A percentile compares a stretch with the other conserved stretches of the same genome.
Conservation (phyloP, 2,329 filamentous ascomycete species). For the Aspergillus quadricinctus region DNA sequence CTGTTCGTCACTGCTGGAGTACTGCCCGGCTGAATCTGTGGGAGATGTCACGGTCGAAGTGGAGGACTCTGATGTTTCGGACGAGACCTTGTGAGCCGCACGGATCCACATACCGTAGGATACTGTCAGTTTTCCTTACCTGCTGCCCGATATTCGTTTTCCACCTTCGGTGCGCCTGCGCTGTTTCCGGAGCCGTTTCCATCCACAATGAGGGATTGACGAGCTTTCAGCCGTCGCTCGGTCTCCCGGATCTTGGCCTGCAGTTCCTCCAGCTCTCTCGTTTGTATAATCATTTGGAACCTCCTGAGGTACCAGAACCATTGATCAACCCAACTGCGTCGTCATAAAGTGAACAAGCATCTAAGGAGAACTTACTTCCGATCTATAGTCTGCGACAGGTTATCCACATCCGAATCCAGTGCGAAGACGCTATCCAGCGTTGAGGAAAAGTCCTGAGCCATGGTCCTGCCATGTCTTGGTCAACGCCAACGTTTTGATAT, state of each 20-base stretch:
- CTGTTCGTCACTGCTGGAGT: constrained; percentile 24
- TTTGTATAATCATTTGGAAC: constrained; percentile 68
- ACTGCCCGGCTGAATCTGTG: constrained; percentile 18
- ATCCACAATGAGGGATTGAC: constrained; percentile 15
- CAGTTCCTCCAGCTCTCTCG: constrained; percentile 77
- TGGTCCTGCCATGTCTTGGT: constrained; percentile 56
- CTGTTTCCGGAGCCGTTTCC: constrained; percentile 9
- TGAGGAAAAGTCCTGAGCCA: constrained; percentile 80
- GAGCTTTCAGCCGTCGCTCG: constrained; percentile 66
- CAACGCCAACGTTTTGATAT: constrained; percentile 14
- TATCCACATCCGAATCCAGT: constrained; percentile 71
- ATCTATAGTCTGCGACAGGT: constrained; percentile 70
- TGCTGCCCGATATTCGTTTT: constrained; percentile 15
- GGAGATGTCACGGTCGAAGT: constrained; percentile 17
- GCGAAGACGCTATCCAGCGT: constrained; percentile 87
- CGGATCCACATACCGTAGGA: not conserved
- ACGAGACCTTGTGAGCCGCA: constrained; percentile 10
- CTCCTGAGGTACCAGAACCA: constrained; percentile 54
- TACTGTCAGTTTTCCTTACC: constrained; percentile 14
- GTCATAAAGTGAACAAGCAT: not conserved
- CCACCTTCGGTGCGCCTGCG: constrained; percentile 11
- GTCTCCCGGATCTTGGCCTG: constrained; percentile 80
- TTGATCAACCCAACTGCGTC: constrained; percentile 2
- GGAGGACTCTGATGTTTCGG: constrained; percentile 7
- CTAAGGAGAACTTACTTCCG: constrained; percentile 63